Base-by-base conservation (phyloP, 208 protist species). In the Acanthamoeba quina region DNA sequence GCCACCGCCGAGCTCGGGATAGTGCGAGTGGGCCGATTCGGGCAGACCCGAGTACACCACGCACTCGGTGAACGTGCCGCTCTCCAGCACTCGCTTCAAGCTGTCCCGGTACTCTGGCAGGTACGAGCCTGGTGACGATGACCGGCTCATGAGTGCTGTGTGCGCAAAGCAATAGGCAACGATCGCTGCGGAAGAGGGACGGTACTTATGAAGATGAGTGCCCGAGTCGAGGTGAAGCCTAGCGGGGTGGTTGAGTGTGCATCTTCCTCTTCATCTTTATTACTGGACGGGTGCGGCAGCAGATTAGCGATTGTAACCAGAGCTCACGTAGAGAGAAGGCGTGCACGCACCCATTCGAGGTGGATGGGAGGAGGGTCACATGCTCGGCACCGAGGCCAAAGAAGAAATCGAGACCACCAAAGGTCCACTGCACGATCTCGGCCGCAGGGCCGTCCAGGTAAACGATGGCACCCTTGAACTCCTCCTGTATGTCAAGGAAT, bases 341-440 rank as follows among this genome's bases (percentile, higher is more conserved):
- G 11, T 10, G 31, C 9, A 58, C 41, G 78, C 19, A 62, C 58
- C 58, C 58, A 17, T 10, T 54, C 13, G 58, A 17, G 6, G 58
- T 4, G 58, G 41, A 26, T 21, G 76, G 76, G 5, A 86, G 49
- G 15, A 86, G 49, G 31, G 41, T 52, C 10, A 56, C 49, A 31
- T 44, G 47, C 31, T 52, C 49, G 31, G 76, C 76, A 19, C 76
- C 76, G 58, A 62, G 49, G 21, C 49, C 41, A 31, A 86, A 58
- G 76, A 86, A 86, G 76, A 86, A 86, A 37, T 86, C 47, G 24
- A 86, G 76, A 26, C 76, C 76, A 86, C 76, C 76, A 58, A 86
- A 86, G 41, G 76, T 86, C 76, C 76, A 86, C 47, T 60, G 76
- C 76, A 86, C 41, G 49, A 86, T 86, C 76, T 86, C 76, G 5